Conservation (phyloP, 345 rosid species). For the Lepidium didymum region DNA sequence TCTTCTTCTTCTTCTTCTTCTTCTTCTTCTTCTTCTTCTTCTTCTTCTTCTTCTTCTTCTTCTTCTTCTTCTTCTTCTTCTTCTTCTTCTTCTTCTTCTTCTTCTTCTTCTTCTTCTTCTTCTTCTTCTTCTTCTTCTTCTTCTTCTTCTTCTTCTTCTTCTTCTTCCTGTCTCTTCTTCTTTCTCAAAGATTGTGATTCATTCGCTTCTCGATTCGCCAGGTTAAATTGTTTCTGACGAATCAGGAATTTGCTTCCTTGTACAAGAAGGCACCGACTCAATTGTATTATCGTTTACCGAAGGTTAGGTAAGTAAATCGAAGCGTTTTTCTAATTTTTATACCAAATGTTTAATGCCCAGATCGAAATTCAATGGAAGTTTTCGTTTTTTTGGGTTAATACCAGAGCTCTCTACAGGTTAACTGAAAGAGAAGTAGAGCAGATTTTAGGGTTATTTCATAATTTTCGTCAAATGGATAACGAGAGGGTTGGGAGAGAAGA, state of each 20-base stretch:
- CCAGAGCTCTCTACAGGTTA: background rate
- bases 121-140: conserved; percentile 2
- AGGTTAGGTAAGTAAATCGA: background rate
- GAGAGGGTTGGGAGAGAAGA: conserved; percentile 12
- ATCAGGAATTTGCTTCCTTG: background rate
- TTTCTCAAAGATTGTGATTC: background rate
- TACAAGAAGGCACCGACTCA: background rate
- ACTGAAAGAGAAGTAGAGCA: background rate
- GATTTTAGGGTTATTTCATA: background rate
- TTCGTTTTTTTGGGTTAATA: background rate
- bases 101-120: conserved; percentile 5
- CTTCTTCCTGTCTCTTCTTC: conserved; percentile 8
- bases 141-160: conserved; percentile 1
- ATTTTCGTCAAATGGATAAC: background rate
- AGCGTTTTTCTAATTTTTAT: background rate
- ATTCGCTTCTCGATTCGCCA: background rate
- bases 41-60: conserved; percentile 1
- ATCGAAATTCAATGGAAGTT: background rate
- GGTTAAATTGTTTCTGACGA: background rate
- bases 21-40: conserved; percentile 1
- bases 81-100: conserved; percentile 1
- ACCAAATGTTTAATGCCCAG: background rate
- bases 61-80: conserved; percentile 11
- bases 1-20: conserved; percentile 6
- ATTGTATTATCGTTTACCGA: background rate